Percentiles rank a stretch among this genome's conserved stretches.
phyloP scores from a whole-genome alignment of 768 basidiomycete species.

The Phaffia australis region DNA sequence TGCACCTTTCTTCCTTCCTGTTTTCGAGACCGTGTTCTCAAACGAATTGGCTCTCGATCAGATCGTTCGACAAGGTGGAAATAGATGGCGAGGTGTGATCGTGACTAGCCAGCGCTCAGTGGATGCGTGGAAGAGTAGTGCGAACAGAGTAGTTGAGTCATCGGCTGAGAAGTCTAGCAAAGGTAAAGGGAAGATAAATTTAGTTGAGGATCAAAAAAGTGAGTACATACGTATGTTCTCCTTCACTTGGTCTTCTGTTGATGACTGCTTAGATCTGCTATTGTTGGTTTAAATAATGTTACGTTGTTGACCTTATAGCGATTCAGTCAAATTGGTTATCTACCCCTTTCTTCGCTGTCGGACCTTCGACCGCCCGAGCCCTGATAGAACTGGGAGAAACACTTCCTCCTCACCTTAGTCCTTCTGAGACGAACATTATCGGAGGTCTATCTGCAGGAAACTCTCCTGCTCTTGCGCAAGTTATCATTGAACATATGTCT shows the following conservation, averaged over 20 bases:
- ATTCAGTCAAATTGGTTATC: not conserved
- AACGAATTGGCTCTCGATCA: constrained; percentile 45
- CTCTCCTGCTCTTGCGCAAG: constrained; percentile 19
- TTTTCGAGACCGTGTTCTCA: constrained; percentile 55
- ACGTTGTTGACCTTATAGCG: not conserved
- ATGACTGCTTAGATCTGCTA: not conserved
- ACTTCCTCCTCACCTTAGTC: not conserved
- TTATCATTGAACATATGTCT: constrained; percentile 6
- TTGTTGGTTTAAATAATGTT: not conserved
- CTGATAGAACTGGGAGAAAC: not conserved
- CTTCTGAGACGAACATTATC: not conserved
- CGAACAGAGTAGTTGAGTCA: constrained; percentile 25
- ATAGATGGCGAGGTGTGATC: constrained; percentile 51
- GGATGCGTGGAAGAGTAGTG: constrained; percentile 55
- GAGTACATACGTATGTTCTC: not conserved
- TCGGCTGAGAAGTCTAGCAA: not conserved
- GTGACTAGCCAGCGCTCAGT: constrained; percentile 68
- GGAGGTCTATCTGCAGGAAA: constrained; percentile 15
- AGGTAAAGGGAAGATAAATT: constrained; percentile 5
- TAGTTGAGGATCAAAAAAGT: not conserved
- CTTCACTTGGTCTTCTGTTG: not conserved
- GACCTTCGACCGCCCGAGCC: constrained; percentile 12
- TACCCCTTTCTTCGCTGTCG: constrained; percentile 21
- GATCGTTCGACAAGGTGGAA: constrained; percentile 42
- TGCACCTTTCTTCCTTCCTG: constrained; percentile 52